phyloP scores from a whole-genome alignment of 2,329 filamentous ascomycete species.

The Harringtonia lauricola region DNA sequence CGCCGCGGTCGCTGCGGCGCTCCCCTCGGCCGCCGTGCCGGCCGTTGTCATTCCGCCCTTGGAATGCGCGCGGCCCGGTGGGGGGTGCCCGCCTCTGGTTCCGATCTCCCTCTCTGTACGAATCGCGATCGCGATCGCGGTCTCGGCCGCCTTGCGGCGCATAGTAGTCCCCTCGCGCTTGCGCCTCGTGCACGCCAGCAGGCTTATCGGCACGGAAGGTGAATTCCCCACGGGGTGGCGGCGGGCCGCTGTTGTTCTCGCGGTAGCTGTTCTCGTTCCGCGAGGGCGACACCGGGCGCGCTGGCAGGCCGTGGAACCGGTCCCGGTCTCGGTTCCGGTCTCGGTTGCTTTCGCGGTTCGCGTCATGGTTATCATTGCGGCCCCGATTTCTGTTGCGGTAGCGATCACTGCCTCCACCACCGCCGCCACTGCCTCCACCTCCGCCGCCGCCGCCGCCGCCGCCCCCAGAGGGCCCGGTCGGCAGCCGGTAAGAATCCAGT shows the following conservation, averaged over 20 bases:
- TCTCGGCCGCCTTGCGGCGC: slow-evolving; percentile 15
- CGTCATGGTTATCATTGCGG: not conserved
- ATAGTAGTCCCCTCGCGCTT: slow-evolving; percentile 38
- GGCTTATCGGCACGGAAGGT: slow-evolving; percentile 44
- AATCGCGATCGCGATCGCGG: slow-evolving; percentile 3
- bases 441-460: not conserved
- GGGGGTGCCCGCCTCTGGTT: slow-evolving; percentile 1
- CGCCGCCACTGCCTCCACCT: not conserved
- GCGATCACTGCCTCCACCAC: not conserved
- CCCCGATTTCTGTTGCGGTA: not conserved
- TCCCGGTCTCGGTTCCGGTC: not conserved
- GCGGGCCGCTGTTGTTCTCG: not conserved
- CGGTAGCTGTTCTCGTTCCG: not conserved
- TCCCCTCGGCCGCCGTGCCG: not conserved
- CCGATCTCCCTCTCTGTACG: not conserved
- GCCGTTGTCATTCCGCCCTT: not conserved
- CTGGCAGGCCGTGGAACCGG: not conserved
- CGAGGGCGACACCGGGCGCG: not conserved
- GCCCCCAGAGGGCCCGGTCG: not conserved
- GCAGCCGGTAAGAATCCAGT: slow-evolving; percentile 3
- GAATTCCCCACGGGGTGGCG: slow-evolving; percentile 37
- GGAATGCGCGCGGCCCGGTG: slow-evolving; percentile 6
- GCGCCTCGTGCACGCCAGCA: slow-evolving; percentile 33
- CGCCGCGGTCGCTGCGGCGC: not conserved
- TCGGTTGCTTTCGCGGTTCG: not conserved